phyloP scores from a whole-genome alignment of 2,329 filamentous ascomycete genomes.

The Proliferodiscus dingleyae region DNA sequence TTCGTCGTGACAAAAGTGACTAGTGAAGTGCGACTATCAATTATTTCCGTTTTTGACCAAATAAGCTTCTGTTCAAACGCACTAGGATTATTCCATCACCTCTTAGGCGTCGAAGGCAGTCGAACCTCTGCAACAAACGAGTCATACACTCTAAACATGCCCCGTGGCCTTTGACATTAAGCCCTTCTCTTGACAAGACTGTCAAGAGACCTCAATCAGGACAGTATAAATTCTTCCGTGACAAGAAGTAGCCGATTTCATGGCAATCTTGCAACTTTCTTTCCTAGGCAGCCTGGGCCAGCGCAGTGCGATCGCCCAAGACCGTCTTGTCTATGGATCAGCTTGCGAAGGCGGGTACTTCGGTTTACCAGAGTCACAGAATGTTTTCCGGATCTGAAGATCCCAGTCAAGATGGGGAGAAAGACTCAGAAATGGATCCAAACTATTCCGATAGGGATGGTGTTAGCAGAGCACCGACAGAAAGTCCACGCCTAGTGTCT shows the following conservation, averaged over 20 bases:
- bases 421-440: too few relatives aligned
- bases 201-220: conserved; percentile 1
- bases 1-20: too few relatives aligned
- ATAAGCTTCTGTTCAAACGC: too few relatives aligned
- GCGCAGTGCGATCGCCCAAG: background rate
- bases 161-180: conserved; percentile 4
- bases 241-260: background rate
- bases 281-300: background rate
- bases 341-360: background rate
- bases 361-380: background rate
- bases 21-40: too few relatives aligned
- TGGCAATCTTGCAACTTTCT: background rate
- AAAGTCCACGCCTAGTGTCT: too few relatives aligned
- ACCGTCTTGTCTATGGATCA: background rate
- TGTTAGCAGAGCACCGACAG: background rate
- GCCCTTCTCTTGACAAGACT: conserved; percentile 21
- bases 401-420: too few relatives aligned
- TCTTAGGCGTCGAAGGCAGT: background rate
- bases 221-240: conserved; percentile 1
- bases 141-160: conserved; percentile 1
- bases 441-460: background rate
- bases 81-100: too few relatives aligned
- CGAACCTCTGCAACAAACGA: conserved; percentile 1
- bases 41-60: too few relatives aligned
- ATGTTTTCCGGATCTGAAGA: conserved; percentile 19